These are phyloP conservation scores for Oryza meridionalis DNA, from an alignment of 176 grass and related monocot species.

Conservation along the genomic window DNA sequence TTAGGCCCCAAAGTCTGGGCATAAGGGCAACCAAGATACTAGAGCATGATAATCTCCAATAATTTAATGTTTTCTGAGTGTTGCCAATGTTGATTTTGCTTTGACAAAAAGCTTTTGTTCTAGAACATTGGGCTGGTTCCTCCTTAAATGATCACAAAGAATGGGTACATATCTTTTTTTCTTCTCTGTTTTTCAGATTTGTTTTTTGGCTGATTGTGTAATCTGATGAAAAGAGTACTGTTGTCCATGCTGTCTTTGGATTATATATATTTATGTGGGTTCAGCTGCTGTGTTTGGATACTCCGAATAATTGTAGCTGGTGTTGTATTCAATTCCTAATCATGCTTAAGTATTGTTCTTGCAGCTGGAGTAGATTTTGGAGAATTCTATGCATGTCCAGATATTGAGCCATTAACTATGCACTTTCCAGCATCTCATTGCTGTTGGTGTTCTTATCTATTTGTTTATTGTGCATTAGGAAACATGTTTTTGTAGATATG, in stretches of 20 bases:
- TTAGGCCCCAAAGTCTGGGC: slow-evolving; percentile 47
- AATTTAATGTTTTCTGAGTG: slow-evolving; percentile 4
- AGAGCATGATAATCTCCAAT: background rate
- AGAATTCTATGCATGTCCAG: slow-evolving; percentile 39
- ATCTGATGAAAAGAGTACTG: slow-evolving; percentile 26
- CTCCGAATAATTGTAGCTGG: slow-evolving; percentile 36
- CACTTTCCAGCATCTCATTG: slow-evolving; percentile 14
- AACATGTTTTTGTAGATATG: slow-evolving; percentile 29
- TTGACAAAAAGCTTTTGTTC: slow-evolving; percentile 39
- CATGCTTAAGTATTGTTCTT: slow-evolving; percentile 31
- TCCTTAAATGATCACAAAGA: background rate
- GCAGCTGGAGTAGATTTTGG: slow-evolving; percentile 42
- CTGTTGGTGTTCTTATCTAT: background rate
- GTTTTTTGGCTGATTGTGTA: background rate
- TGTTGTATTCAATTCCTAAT: slow-evolving; percentile 37
- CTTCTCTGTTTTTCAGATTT: slow-evolving; percentile 8
- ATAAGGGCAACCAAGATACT: slow-evolving; percentile 10
- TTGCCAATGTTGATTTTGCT: slow-evolving; percentile 46
- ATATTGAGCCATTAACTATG: slow-evolving; percentile 38
- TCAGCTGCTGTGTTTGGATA: slow-evolving; percentile 38
- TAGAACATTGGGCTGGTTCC: slow-evolving; percentile 36
- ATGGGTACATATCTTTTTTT: background rate
- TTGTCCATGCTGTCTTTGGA: slow-evolving; percentile 35
- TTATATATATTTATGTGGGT: slow-evolving; percentile 21
- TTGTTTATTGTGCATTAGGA: slow-evolving; percentile 27